A percentile compares a stretch with the other conserved stretches of the same genome.
phyloP scores from a whole-genome alignment of 2,329 filamentous ascomycete species.

The Botrytis porri region DNA sequence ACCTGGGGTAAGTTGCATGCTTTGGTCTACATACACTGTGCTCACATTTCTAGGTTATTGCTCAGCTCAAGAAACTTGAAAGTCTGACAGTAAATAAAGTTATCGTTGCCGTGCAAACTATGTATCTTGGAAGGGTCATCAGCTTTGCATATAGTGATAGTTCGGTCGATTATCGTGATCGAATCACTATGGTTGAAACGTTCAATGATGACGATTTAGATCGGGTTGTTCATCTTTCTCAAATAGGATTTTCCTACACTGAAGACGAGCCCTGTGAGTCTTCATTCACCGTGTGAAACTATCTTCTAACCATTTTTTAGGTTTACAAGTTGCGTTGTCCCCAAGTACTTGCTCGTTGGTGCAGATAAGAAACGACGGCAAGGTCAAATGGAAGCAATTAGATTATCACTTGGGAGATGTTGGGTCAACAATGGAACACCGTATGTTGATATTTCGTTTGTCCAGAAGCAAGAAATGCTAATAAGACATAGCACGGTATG shows the following conservation, averaged over 20 bases:
- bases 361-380: constrained; percentile 57
- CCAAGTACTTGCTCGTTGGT: constrained; percentile 58
- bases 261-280: constrained; percentile 62
- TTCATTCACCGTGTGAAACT: neutral
- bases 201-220: constrained; percentile 62
- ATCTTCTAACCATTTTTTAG: constrained; percentile 38
- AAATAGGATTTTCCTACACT: constrained; percentile 73
- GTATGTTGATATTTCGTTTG: constrained; percentile 40
- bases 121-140: constrained; percentile 69
- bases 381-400: constrained; percentile 56
- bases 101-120: constrained; percentile 63
- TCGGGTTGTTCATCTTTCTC: constrained; percentile 66
- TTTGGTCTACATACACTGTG: constrained; percentile 13
- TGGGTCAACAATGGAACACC: constrained; percentile 47
- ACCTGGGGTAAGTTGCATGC: constrained; percentile 32
- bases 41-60: constrained; percentile 41
- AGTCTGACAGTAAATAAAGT: constrained; percentile 69
- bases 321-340: constrained; percentile 59
- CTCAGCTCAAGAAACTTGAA: constrained; percentile 59
- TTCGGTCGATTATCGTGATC: constrained; percentile 75
- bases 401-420: constrained; percentile 50
- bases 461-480: constrained; percentile 21
- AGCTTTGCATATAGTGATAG: constrained; percentile 77
- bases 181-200: constrained; percentile 67
- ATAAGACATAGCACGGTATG: constrained; percentile 47